Evolutionary conservation across 1,139 yeast species (phyloP), one percentile per base, ranked within the genome.

Genomic region (Chernovozyma aurita): DNA sequence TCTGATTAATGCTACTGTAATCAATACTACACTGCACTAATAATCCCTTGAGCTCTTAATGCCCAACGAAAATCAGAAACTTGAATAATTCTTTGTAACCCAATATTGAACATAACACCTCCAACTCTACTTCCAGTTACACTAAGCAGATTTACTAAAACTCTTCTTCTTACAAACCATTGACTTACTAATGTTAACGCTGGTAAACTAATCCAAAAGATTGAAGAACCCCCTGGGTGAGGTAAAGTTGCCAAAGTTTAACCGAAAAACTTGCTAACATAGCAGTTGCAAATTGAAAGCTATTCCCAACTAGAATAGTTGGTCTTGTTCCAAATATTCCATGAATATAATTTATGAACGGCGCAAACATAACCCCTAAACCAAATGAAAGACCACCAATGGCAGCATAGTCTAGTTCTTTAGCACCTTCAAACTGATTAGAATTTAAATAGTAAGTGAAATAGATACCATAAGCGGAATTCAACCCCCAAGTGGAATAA

Each of bases 161-260:
- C 74, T 44, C 85, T 63, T 44, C 60, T 70, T 44, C 69, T 68
- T 30, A 25, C 84, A 52, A 81, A 81, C 81, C 85, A 82, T 34
- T 72, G 73, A 0, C 86, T 85, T 11, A 80, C 59, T 6, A 68
- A 42, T 2, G 77, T 63, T 16, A 70, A 61, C 1, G 78, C 48
- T 1, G 62, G 63, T 18, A 58, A 32, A 18, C 55, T 44, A 31
- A 58, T 3, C 64, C 64, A 34, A 57, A 42, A 33, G 59, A 50
- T 37, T 58, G 60, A 27, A 61, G 37, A 22, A 57, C 27, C 2
- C 64, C 65, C 42, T 61, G 65, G 4, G 63, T 56, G 30, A 58
- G 39, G 43, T 55, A 61, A 18, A 59, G 40, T 39, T 61, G 63
- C 65, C 65, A 61, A 8, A 68, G 47, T 3, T 62, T 61, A 4